Base-by-base conservation (phyloP, 352 stramenopile genomes). In the Pythium phragmiticola region DNA sequence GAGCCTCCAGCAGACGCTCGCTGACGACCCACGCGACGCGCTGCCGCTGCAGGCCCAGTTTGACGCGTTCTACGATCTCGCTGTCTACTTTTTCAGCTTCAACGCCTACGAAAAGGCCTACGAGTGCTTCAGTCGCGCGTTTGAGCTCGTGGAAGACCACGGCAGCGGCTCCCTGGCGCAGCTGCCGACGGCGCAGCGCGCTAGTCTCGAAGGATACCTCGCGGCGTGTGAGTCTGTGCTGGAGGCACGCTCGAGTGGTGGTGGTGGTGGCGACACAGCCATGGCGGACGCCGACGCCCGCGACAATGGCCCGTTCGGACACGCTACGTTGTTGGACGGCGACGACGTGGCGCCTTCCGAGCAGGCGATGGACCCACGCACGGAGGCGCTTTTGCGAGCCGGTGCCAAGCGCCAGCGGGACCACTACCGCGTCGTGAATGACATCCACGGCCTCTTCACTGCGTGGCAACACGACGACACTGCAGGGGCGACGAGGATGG, bases 51-150 rank as follows among this genome's bases (percentile, higher is more conserved):
- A 82, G 52, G 71, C 69, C 2, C 81, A 88, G 51, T 63, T 88
- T 46, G 78, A 90, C 12, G 80, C 82, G 11, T 89, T 80, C 64
- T 82, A 77, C 55, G 84, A 92, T 56, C 68, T 92, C 1, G 82
- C 77, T 0, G 53, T 83, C 30, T 92, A 90, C 42, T 92, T 87
- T 56, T 92, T 92, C 68, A 88, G 72, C 69, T 90, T 92, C 50
- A 80, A 76, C 34, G 76, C 76, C 3, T 90, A 84, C 46, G 82
- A 89, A 49, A 89, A 88, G 47, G 84, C 84, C 7, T 89, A 90
- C 56, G 80, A 80, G 57, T 90, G 78, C 65, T 90, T 92, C 51
- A 87, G 75, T 48, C 77, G 76, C 39, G 84, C 84, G 0, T 72
- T 48, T 7, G 79, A 90, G 59, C 65, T 92, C n/a, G 26, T 76